Percentiles rank a stretch among this genome's conserved stretches.
phyloP scores from a whole-genome alignment of 1,284 basidiomycete species.

The Naganishia sp. region DNA sequence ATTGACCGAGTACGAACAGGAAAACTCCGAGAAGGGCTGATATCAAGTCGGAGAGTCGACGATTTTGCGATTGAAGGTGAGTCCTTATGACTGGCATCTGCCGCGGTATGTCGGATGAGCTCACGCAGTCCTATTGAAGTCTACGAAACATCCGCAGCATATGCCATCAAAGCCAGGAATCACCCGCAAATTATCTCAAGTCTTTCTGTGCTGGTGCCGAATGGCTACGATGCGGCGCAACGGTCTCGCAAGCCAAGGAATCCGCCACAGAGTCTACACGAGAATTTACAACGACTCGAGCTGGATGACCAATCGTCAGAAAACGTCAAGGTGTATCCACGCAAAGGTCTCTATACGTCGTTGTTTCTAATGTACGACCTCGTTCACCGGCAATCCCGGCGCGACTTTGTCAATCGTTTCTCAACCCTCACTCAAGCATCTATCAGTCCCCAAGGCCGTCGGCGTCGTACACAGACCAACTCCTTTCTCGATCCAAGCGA shows the following conservation, averaged over 20 bases:
- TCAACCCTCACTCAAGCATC: constrained; percentile 2
- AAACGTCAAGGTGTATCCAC: not conserved
- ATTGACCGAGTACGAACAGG: constrained; percentile 35
- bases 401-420: constrained; percentile 15
- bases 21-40: constrained; percentile 52
- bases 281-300: constrained; percentile 1
- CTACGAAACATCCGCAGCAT: constrained; percentile 48
- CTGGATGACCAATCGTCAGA: not conserved
- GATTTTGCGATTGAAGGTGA: constrained; percentile 50
- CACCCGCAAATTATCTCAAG: constrained; percentile 46
- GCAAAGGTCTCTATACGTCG: constrained; percentile 21
- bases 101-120: not conserved
- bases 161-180: constrained; percentile 46
- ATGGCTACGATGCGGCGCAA: not conserved
- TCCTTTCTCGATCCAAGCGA: constrained; percentile 7
- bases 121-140: constrained; percentile 37
- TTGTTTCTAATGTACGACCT: constrained; percentile 26
- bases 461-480: not conserved
- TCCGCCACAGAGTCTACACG: not conserved
- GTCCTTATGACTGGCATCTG: constrained; percentile 9
- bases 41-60: constrained; percentile 48
- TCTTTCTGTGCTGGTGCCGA: constrained; percentile 47
- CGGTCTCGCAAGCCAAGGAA: not conserved
- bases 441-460: constrained; percentile 11
- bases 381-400: constrained; percentile 16